A percentile compares a stretch with the other conserved stretches of the same genome.
phyloP scores from a whole-genome alignment of 495 filamentous ascomycete species.

The Aspergillus heteromorphus region DNA sequence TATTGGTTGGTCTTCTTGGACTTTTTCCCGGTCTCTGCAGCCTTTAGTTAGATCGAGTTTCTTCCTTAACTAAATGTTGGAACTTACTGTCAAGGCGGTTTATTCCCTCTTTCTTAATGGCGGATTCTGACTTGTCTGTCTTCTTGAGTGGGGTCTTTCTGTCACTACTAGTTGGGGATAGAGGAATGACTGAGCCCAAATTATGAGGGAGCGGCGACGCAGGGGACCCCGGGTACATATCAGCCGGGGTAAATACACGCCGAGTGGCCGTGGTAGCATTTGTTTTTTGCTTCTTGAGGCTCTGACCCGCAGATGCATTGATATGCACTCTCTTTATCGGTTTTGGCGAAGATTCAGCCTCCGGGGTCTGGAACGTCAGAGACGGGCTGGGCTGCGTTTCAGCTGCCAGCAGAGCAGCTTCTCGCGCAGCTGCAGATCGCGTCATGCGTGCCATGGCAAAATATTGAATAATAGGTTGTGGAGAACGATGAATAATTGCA shows the following conservation, averaged over 20 bases:
- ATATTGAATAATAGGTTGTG: not conserved
- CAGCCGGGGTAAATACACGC: no score
- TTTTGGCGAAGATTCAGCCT: no score
- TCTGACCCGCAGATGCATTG: not conserved
- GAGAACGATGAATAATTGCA: not conserved
- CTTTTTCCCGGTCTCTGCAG: no score
- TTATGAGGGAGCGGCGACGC: constrained; percentile 40
- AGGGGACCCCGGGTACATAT: no score
- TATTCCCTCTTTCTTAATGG: constrained; percentile 9
- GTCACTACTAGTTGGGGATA: not conserved
- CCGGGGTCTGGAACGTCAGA: not conserved
- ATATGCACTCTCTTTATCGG: not conserved
- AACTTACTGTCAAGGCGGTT: constrained; percentile 11
- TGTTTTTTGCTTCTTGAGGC: not conserved
- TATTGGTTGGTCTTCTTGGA: constrained; percentile 28
- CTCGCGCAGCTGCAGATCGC: not conserved
- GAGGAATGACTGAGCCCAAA: constrained; percentile 19
- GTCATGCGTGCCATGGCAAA: not conserved
- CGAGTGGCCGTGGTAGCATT: not conserved
- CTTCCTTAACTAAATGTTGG: no score
- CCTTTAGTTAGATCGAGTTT: no score
- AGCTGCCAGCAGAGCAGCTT: not conserved
- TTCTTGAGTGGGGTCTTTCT: constrained; percentile 1
- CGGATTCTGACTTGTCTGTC: no score
- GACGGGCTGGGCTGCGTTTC: not conserved